These are phyloP conservation scores for Penicillium sp. DNA, from an alignment of 2,329 filamentous ascomycete species.

Conservation along the genomic window DNA sequence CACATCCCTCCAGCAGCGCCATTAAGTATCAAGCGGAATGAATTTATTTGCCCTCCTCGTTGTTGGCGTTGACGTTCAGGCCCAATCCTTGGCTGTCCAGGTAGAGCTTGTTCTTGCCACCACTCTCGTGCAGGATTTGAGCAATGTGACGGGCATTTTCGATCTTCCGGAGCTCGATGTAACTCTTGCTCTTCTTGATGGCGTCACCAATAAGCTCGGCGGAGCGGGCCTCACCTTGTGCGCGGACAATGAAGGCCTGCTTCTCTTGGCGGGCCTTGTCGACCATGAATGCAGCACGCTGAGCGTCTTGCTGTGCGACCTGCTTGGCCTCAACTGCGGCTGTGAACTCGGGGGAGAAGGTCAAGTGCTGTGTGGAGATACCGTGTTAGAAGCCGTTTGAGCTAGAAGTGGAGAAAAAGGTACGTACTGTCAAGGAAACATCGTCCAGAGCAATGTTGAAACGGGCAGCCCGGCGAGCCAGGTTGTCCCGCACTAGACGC, in stretches of 20 bases:
- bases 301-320: constrained; percentile 82
- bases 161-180: constrained; percentile 95
- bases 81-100: constrained; percentile 88
- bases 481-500: constrained; percentile 84
- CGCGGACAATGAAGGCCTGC: constrained; percentile 96
- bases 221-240: constrained; percentile 97
- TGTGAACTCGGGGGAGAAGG: constrained; percentile 68
- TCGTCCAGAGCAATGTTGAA: constrained; percentile 98
- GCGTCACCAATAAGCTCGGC: constrained; percentile 97
- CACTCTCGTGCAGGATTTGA: constrained; percentile 77
- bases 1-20: constrained; percentile 20
- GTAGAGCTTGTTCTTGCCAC: constrained; percentile 89
- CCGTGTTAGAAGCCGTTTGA: constrained; percentile 7
- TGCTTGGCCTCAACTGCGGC: constrained; percentile 69
- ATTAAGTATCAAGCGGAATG: constrained; percentile 21
- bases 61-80: constrained; percentile 67
- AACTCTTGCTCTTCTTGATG: constrained; percentile 98
- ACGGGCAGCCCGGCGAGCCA: constrained; percentile 82
- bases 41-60: constrained; percentile 34
- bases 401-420: neutral
- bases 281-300: constrained; percentile 93
- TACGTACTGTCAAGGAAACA: constrained; percentile 84
- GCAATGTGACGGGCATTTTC: constrained; percentile 93
- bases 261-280: constrained; percentile 99
- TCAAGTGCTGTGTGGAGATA: constrained; percentile 53